Base-by-base conservation (phyloP, 371 early-diverging fungal species). In the Chytridium lagenaria region DNA sequence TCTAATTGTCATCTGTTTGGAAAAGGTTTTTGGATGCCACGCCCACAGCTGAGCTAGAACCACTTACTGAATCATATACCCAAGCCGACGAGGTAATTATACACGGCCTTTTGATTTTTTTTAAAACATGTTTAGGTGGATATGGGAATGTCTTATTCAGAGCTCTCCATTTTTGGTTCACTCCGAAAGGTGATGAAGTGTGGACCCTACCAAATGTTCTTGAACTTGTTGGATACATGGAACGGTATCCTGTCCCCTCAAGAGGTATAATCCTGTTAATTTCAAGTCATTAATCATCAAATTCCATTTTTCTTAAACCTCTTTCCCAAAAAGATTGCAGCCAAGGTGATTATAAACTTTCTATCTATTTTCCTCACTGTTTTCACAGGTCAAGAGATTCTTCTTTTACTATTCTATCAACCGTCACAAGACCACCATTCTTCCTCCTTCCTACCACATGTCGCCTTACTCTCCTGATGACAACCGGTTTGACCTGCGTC, bases 121-220 rank as follows among this genome's bases (percentile, higher is more conserved):
- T 51, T 50, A 26, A 37, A 49, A 7, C 37, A 0, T 34, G n/a
- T n/a, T n/a, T 5, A 89, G 82, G 89, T 82, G 16, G 98, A 98
- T 72, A 98, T 99, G 98, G 97, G 96, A 5, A 95, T 99, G 96
- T 91, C 95, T 7, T 99, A 98, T 79, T 89, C 90, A 22, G 98
- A 98, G 70, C 85, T 99, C 0, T 93, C 95, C 0, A 86, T 87
- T 23, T 98, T 92, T 85, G 98, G 98, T 33, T 87, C 92, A 22
- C 84, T 98, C 66, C 92, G 99, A 22, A 96, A 96, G 73, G 88
- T 97, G 36, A 79, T 83, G 34, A 88, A 89, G 49, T 93, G 93
- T 70, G 99, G 98, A 1, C 98, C 98, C 0, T 92, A 90, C 70
- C 88, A 90, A 44, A 99, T 98, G 98, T 96, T 95, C 75, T 81